phyloP scores from a whole-genome alignment of 2,329 filamentous ascomycete genomes.

The Fusarium transvaalense region DNA sequence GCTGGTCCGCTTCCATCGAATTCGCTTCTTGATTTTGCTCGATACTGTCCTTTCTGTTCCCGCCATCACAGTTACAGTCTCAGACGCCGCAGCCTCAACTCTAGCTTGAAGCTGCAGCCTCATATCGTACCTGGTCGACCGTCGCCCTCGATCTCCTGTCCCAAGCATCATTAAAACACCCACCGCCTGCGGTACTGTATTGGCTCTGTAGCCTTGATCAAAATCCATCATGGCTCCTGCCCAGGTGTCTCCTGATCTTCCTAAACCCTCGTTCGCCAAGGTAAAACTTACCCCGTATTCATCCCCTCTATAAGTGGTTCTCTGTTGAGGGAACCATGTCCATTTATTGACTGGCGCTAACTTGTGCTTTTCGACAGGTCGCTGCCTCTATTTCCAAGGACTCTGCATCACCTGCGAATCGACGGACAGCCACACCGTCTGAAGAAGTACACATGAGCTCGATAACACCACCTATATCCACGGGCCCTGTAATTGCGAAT shows the following conservation, averaged over 20 bases:
- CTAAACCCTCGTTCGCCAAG: conserved; percentile 81
- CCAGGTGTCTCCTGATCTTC: conserved; percentile 61
- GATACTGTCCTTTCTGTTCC: conserved; percentile 50
- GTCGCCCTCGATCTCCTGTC: conserved; percentile 35
- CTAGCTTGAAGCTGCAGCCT: conserved; percentile 34
- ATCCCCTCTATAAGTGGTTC: conserved; percentile 22
- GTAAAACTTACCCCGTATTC: conserved; percentile 56
- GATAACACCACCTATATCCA: conserved; percentile 31
- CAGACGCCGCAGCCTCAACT: conserved; percentile 39
- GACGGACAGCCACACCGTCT: conserved; percentile 43
- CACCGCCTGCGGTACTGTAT: conserved; percentile 38
- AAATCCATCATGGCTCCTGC: conserved; percentile 60
- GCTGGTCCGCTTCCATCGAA: conserved; percentile 65
- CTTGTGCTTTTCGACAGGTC: conserved; percentile 55
- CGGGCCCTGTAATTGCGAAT: conserved; percentile 47
- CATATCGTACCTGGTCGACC: conserved; percentile 34
- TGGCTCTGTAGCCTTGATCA: conserved; percentile 41
- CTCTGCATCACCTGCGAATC: conserved; percentile 48
- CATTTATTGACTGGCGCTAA: conserved; percentile 37
- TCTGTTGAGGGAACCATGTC: conserved; percentile 11
- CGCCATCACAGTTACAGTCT: conserved; percentile 44
- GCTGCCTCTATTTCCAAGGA: conserved; percentile 59
- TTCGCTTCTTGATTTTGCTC: conserved; percentile 65
- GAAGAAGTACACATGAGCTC: conserved; percentile 44
- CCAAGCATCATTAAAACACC: conserved; percentile 30